These are phyloP conservation scores for Fraxinus excelsior DNA, from an alignment of 257 asterid genomes.

Conservation along the genomic window DNA sequence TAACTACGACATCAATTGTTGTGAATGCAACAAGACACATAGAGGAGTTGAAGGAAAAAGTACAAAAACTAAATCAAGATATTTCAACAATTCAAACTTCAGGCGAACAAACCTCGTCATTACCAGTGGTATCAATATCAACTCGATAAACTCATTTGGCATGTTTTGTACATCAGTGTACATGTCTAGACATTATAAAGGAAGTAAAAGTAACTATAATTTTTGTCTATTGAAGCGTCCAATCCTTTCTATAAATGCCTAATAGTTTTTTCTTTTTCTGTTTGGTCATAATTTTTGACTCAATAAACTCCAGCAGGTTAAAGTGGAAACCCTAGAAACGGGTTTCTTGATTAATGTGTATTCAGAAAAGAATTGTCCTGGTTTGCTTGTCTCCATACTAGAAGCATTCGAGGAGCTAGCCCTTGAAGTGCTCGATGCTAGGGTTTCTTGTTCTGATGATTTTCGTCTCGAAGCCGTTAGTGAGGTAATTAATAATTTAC, in stretches of 20 bases:
- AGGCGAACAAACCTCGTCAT: conserved; percentile 27
- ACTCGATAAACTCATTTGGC: not conserved
- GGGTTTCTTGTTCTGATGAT: conserved; percentile 67
- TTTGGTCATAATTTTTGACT: no score
- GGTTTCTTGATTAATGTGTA: conserved; percentile 61
- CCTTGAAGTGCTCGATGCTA: conserved; percentile 70
- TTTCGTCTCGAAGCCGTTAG: conserved; percentile 72
- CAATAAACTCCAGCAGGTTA: conserved; percentile 40
- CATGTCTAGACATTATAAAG: no score
- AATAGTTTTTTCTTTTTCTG: no score
- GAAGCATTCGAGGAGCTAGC: conserved; percentile 74
- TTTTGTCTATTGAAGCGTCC: no score
- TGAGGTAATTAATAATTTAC: conserved; percentile 42
- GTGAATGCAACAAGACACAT: conserved; percentile 66
- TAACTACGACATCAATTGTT: conserved; percentile 59
- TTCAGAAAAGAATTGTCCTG: conserved; percentile 55
- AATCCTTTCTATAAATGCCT: no score
- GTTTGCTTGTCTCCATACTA: conserved; percentile 61
- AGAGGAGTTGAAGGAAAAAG: conserved; percentile 61
- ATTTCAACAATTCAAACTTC: conserved; percentile 39
- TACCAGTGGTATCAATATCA: conserved; percentile 38
- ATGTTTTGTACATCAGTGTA: not conserved
- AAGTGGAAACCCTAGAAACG: conserved; percentile 72
- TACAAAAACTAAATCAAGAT: conserved; percentile 56
- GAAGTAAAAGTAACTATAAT: no score